phyloP scores from a whole-genome alignment of 768 basidiomycete genomes.

The Russula virescens region DNA sequence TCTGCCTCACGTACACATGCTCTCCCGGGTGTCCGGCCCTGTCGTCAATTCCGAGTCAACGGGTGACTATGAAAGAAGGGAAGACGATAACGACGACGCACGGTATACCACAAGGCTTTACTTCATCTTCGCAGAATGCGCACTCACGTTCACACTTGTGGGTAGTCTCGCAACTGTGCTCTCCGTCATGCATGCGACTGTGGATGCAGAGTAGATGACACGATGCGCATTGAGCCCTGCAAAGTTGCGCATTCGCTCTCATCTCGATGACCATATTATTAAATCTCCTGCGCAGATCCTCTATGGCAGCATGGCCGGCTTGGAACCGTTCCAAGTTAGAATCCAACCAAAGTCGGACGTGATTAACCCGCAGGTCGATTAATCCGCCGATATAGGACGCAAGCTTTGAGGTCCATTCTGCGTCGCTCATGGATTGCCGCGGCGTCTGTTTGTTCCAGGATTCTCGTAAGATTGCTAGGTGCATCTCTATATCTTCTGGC shows the following conservation, averaged over 20 bases:
- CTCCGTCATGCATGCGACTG: constrained; percentile 39
- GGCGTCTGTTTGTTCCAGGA: constrained; percentile 31
- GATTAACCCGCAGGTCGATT: constrained; percentile 39
- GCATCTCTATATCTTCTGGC: constrained; percentile 27
- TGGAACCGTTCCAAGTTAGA: constrained; percentile 46
- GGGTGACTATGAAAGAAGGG: background rate
- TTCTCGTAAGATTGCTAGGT: constrained; percentile 26
- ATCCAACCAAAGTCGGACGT: constrained; percentile 48
- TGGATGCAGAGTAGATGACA: constrained; percentile 49
- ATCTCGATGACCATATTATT: constrained; percentile 42
- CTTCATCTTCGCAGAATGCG: constrained; percentile 36
- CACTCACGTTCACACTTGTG: constrained; percentile 45
- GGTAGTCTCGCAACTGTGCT: constrained; percentile 46
- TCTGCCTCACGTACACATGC: constrained; percentile 41
- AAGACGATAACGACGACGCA: constrained; percentile 35
- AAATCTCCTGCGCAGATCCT: constrained; percentile 40
- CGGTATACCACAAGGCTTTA: constrained; percentile 41
- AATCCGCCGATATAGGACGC: constrained; percentile 36
- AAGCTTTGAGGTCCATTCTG: constrained; percentile 39
- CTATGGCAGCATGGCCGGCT: constrained; percentile 38
- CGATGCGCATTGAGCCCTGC: constrained; percentile 40
- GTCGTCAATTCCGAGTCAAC: background rate
- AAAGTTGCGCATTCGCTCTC: constrained; percentile 42
- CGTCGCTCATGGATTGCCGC: constrained; percentile 37
- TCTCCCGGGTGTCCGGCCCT: constrained; percentile 56